Evolutionary conservation across 2,329 filamentous ascomycete genomes (phyloP), one percentile per base, ranked within the genome.

Genomic region (Eutypella sp.): DNA sequence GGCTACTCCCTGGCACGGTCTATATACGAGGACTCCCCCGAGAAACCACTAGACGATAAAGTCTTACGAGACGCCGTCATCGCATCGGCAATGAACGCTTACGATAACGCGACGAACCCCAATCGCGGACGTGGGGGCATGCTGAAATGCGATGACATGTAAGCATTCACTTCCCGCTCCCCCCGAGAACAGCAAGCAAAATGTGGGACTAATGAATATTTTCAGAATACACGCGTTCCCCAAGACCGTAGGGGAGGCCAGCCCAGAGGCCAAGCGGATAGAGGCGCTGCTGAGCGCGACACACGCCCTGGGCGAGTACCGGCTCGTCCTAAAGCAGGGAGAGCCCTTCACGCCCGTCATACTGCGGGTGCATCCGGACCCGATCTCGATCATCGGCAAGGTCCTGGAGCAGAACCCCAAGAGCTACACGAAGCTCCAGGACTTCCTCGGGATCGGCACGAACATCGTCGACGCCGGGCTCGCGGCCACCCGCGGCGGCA

Each of bases 81-180:
- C 36, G 72, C 72, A 1, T 74, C 81, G 40, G 84, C 84, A 1
- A 76, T 90, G 69, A 74, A 78, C 44, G 78, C 84, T 4, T 93
- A 90, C 59, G 88, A 93, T 58, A 88, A 88, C 59, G 87, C 88
- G 3, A 87, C 85, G 19, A 93, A 93, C 57, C 85, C 86, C 1
- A 90, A 92, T 56, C 80, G 81, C 45, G 87, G 79, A 2, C 76
- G 87, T 53, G 88, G 88, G 15, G 85, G 85, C 0, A 74, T 93
- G 57, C 89, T 88, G 65, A 88, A 82, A 63, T 89, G 86, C 39
- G 76, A 85, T 53, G 84, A 89, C 41, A 85, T 88, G 84, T 86
- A 68, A 66, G 80, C 20, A 20, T n/a, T 13, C 25, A 31, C 13
- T 39, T 29, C n/a, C n/a, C n/a, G n/a, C n/a, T n/a, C n/a, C n/a